Percentiles rank a stretch among this genome's conserved stretches.
These are phyloP conservation scores for Coemansia sp. DNA, from an alignment of 192 early-diverging fungal genomes.

Conservation along the genomic window DNA sequence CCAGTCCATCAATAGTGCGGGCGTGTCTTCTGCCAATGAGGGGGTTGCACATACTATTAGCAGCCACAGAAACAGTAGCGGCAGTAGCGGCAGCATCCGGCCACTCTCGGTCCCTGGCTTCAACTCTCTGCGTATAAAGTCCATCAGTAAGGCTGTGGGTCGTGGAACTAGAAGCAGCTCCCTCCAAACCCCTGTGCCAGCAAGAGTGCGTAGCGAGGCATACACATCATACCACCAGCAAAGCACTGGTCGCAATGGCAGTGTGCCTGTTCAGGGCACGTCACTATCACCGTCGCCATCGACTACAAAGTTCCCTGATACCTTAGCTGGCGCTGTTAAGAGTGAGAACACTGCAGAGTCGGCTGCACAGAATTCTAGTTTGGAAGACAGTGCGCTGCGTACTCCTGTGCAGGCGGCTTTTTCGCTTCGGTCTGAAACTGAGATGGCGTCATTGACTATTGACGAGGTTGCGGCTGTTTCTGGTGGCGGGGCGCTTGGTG, in stretches of 20 bases:
- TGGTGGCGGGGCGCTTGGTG: too few relatives aligned
- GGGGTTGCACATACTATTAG: neutral
- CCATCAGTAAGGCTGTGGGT: neutral
- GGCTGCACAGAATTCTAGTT: conserved; percentile 1
- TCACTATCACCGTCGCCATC: neutral
- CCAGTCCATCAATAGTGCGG: conserved; percentile 6
- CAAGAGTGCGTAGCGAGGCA: conserved; percentile 43
- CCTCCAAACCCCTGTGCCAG: conserved; percentile 33
- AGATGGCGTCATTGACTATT: conserved; percentile 12
- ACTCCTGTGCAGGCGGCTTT: conserved; percentile 27
- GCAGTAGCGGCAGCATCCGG: neutral
- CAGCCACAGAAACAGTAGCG: neutral
- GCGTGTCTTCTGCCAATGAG: neutral
- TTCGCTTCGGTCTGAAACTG: conserved; percentile 40
- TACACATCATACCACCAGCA: conserved; percentile 44
- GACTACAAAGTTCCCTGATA: neutral
- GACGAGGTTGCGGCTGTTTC: neutral
- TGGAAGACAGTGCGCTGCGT: conserved; percentile 1
- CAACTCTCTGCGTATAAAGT: conserved; percentile 11
- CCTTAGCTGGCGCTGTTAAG: neutral
- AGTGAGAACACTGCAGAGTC: neutral
- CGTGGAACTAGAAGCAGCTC: conserved; percentile 3
- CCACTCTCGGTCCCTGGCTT: conserved; percentile 22
- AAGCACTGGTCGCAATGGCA: conserved; percentile 15
- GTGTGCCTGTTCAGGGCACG: conserved; percentile 25